Evolutionary conservation across 202 grass and related monocot genomes (phyloP).

Genomic region (Schoenoplectus triqueter): DNA sequence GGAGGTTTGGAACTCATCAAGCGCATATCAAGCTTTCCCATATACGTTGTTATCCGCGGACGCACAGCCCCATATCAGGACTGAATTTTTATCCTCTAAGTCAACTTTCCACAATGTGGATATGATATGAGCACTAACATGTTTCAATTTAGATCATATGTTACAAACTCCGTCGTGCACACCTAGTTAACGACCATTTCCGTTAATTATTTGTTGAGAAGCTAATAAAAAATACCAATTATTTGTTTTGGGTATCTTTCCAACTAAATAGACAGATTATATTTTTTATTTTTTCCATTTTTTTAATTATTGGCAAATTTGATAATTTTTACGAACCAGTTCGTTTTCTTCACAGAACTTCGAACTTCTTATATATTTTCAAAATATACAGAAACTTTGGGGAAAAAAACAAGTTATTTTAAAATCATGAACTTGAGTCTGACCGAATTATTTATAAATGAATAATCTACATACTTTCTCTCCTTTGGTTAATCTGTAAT

Average conservation of each 20-base stretch:
- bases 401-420: too few species aligned
- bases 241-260: background rate
- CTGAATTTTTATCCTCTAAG: slow-evolving; percentile 25
- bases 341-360: background rate
- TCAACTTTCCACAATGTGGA: slow-evolving; percentile 34
- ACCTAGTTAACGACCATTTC: too few species aligned
- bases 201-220: too few species aligned
- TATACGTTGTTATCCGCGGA: too few species aligned
- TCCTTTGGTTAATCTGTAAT: too few species aligned
- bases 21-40: too few species aligned
- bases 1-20: too few species aligned
- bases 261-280: background rate
- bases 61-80: background rate
- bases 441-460: too few species aligned
- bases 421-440: too few species aligned
- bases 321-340: background rate
- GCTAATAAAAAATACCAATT: too few species aligned
- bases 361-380: background rate
- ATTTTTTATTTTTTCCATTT: background rate
- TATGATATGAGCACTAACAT: background rate
- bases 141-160: slow-evolving; percentile 20
- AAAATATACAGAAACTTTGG: background rate
- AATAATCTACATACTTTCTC: too few species aligned
- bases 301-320: background rate
- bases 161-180: background rate